A percentile compares a stretch with the other conserved stretches of the same genome.
phyloP scores from a whole-genome alignment of 2,329 filamentous ascomycete species.

The Colletotrichum lini region DNA sequence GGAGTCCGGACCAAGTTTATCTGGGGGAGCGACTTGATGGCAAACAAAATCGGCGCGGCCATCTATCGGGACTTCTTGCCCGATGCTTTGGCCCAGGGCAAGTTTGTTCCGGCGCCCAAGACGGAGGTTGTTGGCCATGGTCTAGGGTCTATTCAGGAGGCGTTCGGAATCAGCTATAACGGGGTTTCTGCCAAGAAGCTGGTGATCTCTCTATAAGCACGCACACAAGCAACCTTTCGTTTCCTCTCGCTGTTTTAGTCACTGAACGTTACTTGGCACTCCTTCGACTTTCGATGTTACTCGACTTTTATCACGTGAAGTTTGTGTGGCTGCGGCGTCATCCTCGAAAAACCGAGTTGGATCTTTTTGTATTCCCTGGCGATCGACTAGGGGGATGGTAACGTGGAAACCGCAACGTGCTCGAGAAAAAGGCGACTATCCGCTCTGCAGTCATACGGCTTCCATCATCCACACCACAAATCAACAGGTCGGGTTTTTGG shows the following conservation, averaged over 20 bases:
- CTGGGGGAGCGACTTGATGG: conserved; percentile 45
- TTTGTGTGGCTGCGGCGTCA: no score
- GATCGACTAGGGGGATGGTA: no score
- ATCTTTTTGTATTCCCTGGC: no score
- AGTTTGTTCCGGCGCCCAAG: conserved; percentile 44
- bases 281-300: no score
- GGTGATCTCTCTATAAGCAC: conserved; percentile 36
- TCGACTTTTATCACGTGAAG: no score
- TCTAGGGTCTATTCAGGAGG: conserved; percentile 45
- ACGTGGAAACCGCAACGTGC: no score
- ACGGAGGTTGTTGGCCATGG: conserved; percentile 46
- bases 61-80: conserved; percentile 47
- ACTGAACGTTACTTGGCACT: no score
- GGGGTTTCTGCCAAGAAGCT: conserved; percentile 48
- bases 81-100: conserved; percentile 44
- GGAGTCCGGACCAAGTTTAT: conserved; percentile 53
- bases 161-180: conserved; percentile 43
- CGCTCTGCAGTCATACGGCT: no score
- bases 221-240: neutral
- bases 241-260: no score
- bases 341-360: no score
- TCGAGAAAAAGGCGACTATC: no score
- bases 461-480: no score
- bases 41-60: conserved; percentile 45
- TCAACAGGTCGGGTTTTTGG: neutral